Evolutionary conservation across 1,284 basidiomycete species (phyloP).

Genomic region (Irpex rosettiformis): DNA sequence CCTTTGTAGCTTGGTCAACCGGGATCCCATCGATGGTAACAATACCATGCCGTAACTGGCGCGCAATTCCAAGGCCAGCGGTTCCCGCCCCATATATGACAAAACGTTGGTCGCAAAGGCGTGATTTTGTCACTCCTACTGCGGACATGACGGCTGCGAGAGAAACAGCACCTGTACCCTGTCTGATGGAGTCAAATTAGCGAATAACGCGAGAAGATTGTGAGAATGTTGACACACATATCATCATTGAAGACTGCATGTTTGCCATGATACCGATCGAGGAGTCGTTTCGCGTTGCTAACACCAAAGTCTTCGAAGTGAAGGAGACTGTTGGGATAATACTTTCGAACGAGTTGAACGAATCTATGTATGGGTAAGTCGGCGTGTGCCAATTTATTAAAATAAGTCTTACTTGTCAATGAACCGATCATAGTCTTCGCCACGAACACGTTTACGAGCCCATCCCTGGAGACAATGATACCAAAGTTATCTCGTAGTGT

Average conservation of each 20-base stretch:
- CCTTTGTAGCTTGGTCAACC: constrained; percentile 54
- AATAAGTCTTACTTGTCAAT: constrained; percentile 51
- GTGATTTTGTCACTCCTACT: constrained; percentile 65
- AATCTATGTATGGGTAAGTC: constrained; percentile 29
- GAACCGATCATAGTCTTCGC: constrained; percentile 64
- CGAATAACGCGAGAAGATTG: background rate
- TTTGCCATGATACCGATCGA: constrained; percentile 63
- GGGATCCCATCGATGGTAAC: constrained; percentile 54
- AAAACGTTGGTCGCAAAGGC: constrained; percentile 71
- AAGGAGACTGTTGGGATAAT: constrained; percentile 48
- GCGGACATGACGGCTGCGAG: constrained; percentile 73
- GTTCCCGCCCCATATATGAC: constrained; percentile 81
- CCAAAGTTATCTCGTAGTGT: background rate
- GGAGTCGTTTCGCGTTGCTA: constrained; percentile 68
- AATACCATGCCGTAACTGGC: constrained; percentile 75
- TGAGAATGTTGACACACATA: constrained; percentile 41
- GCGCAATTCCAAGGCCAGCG: constrained; percentile 77
- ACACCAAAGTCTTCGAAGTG: constrained; percentile 82
- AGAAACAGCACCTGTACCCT: constrained; percentile 84
- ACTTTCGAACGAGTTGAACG: constrained; percentile 41
- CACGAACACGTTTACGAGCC: constrained; percentile 57
- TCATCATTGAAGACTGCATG: constrained; percentile 82
- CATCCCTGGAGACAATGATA: constrained; percentile 49
- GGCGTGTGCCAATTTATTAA: constrained; percentile 27
- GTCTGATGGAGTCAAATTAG: constrained; percentile 37